Percentiles rank a stretch among this genome's conserved stretches.
These are phyloP conservation scores for Claviceps sp. DNA, from an alignment of 2,329 filamentous ascomycete genomes.

Conservation along the genomic window DNA sequence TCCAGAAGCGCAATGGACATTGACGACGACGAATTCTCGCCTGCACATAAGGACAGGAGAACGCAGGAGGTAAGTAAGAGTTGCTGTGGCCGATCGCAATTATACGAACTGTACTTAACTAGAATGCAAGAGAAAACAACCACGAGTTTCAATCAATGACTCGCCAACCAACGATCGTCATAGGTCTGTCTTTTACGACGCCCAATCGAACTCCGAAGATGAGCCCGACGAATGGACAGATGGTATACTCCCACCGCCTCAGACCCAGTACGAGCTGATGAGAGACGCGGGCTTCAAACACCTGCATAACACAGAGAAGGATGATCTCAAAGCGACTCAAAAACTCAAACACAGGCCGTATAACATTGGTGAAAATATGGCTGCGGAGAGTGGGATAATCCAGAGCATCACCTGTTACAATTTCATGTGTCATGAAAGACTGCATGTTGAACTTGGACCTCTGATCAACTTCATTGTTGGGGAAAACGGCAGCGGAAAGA, in stretches of 20 bases:
- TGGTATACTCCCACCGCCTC: slow-evolving; percentile 21
- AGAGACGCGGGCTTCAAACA: slow-evolving; percentile 47
- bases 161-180: background rate
- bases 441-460: slow-evolving; percentile 77
- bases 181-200: background rate
- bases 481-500: slow-evolving; percentile 96
- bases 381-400: slow-evolving; percentile 75
- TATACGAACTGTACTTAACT: background rate
- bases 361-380: slow-evolving; percentile 51
- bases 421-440: slow-evolving; percentile 87
- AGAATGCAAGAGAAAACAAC: slow-evolving; percentile 12
- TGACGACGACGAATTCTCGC: background rate
- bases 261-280: slow-evolving; percentile 49
- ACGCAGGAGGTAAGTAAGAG: background rate
- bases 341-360: slow-evolving; percentile 38
- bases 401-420: slow-evolving; percentile 78
- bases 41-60: background rate
- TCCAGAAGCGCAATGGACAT: slow-evolving; percentile 18
- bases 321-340: slow-evolving; percentile 53
- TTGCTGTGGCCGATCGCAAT: background rate
- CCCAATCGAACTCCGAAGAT: slow-evolving; percentile 2
- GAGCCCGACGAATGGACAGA: background rate
- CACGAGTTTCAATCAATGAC: slow-evolving; percentile 1
- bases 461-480: slow-evolving; percentile 97
- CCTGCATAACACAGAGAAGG: slow-evolving; percentile 39